Conservation (phyloP, 352 stramenopile genomes). For the Phytophthora sansomeana region DNA sequence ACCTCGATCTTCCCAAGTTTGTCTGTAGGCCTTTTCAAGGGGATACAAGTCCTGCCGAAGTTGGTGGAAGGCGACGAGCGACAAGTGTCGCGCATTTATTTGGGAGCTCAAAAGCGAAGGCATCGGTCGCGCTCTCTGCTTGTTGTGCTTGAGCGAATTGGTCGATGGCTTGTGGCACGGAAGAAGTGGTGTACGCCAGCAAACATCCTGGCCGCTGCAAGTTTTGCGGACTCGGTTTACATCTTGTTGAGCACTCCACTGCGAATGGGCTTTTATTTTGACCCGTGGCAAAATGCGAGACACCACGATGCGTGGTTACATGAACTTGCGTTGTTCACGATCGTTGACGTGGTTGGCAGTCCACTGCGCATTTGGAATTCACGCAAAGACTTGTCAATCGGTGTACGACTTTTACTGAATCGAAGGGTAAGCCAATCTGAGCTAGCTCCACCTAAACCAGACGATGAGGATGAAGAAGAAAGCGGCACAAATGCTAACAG, state of each 20-base stretch:
- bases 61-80: background rate
- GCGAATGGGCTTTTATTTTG: conserved; percentile 55
- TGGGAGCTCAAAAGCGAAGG: conserved; percentile 4
- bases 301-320: conserved; percentile 27
- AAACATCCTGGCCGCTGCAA: conserved; percentile 31
- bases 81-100: background rate
- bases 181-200: conserved; percentile 23
- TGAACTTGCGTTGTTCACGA: conserved; percentile 38
- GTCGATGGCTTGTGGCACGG: conserved; percentile 15
- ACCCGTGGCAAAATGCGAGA: conserved; percentile 33
- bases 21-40: conserved; percentile 10
- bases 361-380: conserved; percentile 38
- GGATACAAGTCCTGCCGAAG: conserved; percentile 22
- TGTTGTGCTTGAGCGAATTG: conserved; percentile 23
- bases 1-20: conserved; percentile 27
- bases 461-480: conserved; percentile 1
- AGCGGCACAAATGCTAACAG: conserved; percentile 10
- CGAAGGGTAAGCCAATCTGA: conserved; percentile 20
- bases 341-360: conserved; percentile 40
- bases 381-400: conserved; percentile 19
- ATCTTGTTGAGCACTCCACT: conserved; percentile 48
- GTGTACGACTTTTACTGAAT: conserved; percentile 15
- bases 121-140: conserved; percentile 4
- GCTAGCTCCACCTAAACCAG: background rate
- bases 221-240: conserved; percentile 49